Base-by-base conservation (phyloP, 2,329 filamentous ascomycete genomes). In the Trichoderma gracile region DNA sequence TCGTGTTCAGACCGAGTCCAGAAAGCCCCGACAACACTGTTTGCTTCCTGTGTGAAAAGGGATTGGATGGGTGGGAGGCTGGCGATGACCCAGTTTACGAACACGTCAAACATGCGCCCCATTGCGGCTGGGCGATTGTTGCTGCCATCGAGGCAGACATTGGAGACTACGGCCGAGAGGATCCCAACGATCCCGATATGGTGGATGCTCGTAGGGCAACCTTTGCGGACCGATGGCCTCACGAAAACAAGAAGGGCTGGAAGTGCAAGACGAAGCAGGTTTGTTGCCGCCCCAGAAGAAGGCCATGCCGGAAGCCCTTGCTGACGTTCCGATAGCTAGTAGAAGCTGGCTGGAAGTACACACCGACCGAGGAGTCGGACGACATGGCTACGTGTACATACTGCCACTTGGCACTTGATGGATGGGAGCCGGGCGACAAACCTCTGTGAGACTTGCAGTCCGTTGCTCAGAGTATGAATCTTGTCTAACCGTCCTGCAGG, bases 321-420 rank as follows among this genome's bases (percentile, higher is more conserved):
- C 67, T 71, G 46, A 69, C 62, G 38, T 17, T 5, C 55, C 30
- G n/a, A 8, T 71, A 95, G 88, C 88, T 98, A 80, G 92, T 92
- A 40, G 91, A 94, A 69, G 91, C 92, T 30, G 95, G 95, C 12
- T 99, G 94, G 93, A 93, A 90, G 73, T 97, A 93, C 77, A 96
- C 93, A 25, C 93, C 95, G 0, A 91, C 87, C 6, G 79, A 86
- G 49, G 92, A 94, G 49, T 92, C 88, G 14, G 89, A 95, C 68
- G 95, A 99, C 75, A 91, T 94, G 79, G 91, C 92, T 10, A 95
- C 90, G 12, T 99, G 95, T 74, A 84, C 91, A 30, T 97, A 98
- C 78, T 99, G 95, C 79, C 87, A 90, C 64, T 79, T 98, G 17
- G 92, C 90, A 12, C 84, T 99, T 12, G 94, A 98, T 75, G 93